phyloP scores from a whole-genome alignment of 257 asterid species.

The Salvia hispanica region DNA sequence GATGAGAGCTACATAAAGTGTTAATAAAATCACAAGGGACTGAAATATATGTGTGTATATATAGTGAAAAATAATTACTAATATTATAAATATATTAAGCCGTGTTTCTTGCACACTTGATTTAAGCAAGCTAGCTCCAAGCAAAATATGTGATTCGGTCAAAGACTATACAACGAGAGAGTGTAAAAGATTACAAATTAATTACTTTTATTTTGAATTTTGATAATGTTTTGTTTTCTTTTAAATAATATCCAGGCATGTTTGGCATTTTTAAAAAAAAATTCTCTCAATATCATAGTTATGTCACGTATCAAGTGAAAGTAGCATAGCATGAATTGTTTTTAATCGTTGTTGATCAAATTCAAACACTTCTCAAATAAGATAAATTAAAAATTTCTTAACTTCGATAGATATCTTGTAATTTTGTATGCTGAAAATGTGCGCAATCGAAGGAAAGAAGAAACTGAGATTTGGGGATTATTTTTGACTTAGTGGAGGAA shows the following conservation, averaged over 20 bases:
- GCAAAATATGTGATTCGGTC: background rate
- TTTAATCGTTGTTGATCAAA: too few species aligned
- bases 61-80: background rate
- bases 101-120: background rate
- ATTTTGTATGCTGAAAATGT: background rate
- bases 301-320: too few species aligned
- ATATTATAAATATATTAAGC: background rate
- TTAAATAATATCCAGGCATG: too few species aligned
- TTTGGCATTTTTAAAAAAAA: too few species aligned
- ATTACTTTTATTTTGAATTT: too few species aligned
- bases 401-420: background rate
- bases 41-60: slow-evolving; percentile 4
- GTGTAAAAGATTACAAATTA: too few species aligned
- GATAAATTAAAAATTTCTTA: too few species aligned
- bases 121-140: background rate
- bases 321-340: too few species aligned
- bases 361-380: too few species aligned
- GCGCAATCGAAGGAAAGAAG: background rate
- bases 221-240: too few species aligned
- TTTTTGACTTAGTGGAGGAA: background rate
- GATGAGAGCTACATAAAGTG: background rate
- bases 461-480: background rate
- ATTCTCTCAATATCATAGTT: too few species aligned
- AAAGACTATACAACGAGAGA: background rate
- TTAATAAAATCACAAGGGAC: background rate